Conservation (phyloP, 2,329 filamentous ascomycete genomes). For the Cryphonectria nitschkei region DNA sequence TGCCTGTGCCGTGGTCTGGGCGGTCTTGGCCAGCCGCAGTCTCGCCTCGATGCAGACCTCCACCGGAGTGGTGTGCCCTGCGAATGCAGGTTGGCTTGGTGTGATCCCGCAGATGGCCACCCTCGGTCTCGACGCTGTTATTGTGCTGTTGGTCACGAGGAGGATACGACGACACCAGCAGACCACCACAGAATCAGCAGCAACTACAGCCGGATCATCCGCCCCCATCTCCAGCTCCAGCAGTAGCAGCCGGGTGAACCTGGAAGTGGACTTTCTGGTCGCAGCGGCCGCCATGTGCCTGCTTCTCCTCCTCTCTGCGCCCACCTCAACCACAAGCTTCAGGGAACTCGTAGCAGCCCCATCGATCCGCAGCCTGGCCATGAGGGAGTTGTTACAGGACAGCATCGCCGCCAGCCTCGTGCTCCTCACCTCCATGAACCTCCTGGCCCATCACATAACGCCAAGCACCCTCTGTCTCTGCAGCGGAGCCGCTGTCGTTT, state of each 20-base stretch:
- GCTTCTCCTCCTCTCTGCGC: neutral
- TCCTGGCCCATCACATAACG: conserved; percentile 8
- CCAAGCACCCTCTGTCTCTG: conserved; percentile 3
- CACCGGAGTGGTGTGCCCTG: conserved; percentile 11
- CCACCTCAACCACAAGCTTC: neutral
- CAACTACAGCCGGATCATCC: neutral
- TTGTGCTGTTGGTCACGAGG: neutral
- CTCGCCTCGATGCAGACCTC: neutral
- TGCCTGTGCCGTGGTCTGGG: conserved; percentile 3
- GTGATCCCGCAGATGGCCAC: neutral
- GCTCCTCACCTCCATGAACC: neutral
- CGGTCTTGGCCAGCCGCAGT: conserved; percentile 2
- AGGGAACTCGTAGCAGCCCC: neutral
- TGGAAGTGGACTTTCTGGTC: neutral
- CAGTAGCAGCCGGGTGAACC: neutral
- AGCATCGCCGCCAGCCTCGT: conserved; percentile 3
- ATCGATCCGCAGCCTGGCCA: neutral
- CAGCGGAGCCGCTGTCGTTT: neutral
- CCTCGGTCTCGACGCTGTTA: neutral
- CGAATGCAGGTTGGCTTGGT: neutral
- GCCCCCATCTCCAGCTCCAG: neutral
- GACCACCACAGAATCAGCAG: no score
- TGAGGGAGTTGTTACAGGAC: neutral
- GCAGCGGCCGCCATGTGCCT: neutral
- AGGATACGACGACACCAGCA: neutral